phyloP scores from a whole-genome alignment of 139 green algal species.

The Chloropicon primus region DNA sequence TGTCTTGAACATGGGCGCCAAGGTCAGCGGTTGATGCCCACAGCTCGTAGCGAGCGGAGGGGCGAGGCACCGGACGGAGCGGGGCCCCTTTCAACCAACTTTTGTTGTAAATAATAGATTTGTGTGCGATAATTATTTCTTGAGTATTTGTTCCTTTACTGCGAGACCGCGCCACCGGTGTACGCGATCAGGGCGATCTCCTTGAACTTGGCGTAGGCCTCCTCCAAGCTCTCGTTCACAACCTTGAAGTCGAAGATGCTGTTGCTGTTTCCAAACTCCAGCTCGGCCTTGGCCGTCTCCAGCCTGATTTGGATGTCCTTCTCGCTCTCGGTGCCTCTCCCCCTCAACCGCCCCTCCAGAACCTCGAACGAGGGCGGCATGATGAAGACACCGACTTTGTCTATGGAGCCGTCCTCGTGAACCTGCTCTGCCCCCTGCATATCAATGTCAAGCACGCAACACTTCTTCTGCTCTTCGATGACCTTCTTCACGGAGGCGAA shows the following conservation, averaged over 20 bases:
- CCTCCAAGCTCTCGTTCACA: not conserved
- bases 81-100: no score
- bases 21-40: not conserved
- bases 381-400: conserved; percentile 27
- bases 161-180: not conserved
- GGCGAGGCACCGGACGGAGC: no score
- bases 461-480: conserved; percentile 9
- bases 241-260: not conserved
- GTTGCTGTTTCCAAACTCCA: not conserved
- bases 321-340: not conserved
- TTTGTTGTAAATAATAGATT: no score
- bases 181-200: not conserved
- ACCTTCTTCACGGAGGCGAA: conserved; percentile 24
- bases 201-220: not conserved
- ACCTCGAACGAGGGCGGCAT: conserved; percentile 27
- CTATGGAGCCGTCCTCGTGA: conserved; percentile 12
- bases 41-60: no score
- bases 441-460: conserved; percentile 38
- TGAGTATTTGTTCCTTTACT: not conserved
- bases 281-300: not conserved
- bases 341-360: conserved; percentile 25
- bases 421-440: conserved; percentile 27
- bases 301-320: not conserved
- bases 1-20: not conserved
- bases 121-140: no score